These are phyloP conservation scores for Juglanconis oblonga DNA, from an alignment of 2,329 filamentous ascomycete species.

Conservation along the genomic window DNA sequence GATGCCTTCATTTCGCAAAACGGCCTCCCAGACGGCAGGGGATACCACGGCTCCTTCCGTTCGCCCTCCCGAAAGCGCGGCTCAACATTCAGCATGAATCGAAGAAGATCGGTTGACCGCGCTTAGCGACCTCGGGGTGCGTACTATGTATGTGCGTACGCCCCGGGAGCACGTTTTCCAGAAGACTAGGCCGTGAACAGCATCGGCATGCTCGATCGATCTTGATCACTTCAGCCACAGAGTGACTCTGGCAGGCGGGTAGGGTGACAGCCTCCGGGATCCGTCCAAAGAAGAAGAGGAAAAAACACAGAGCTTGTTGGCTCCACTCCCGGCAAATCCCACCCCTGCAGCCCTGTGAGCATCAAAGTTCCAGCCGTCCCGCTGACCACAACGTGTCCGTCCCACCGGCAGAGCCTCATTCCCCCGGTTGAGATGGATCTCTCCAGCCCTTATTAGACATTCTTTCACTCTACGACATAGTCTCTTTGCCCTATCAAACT, in stretches of 20 bases:
- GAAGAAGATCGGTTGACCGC: not conserved
- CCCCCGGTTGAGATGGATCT: too few species aligned
- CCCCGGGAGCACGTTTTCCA: too few species aligned
- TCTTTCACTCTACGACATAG: too few species aligned
- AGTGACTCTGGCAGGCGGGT: not conserved
- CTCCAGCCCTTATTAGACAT: too few species aligned
- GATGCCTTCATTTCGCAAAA: not conserved
- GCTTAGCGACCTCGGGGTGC: too few species aligned
- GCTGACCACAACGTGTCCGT: too few species aligned
- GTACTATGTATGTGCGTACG: too few species aligned
- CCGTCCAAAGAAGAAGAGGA: not conserved
- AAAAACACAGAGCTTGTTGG: not conserved
- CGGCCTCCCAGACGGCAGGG: not conserved
- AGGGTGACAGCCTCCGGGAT: not conserved
- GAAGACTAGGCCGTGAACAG: too few species aligned
- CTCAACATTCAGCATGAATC: not conserved
- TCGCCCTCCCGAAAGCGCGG: not conserved
- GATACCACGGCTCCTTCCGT: not conserved
- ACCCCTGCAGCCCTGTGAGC: not conserved
- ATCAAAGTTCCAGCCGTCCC: not conserved
- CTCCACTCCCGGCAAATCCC: not conserved
- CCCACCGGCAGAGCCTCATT: too few species aligned
- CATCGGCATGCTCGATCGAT: too few species aligned
- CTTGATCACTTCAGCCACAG: not conserved
- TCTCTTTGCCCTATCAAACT: too few species aligned